Conservation (phyloP, 495 filamentous ascomycete species). For the Neurospora sp. region DNA sequence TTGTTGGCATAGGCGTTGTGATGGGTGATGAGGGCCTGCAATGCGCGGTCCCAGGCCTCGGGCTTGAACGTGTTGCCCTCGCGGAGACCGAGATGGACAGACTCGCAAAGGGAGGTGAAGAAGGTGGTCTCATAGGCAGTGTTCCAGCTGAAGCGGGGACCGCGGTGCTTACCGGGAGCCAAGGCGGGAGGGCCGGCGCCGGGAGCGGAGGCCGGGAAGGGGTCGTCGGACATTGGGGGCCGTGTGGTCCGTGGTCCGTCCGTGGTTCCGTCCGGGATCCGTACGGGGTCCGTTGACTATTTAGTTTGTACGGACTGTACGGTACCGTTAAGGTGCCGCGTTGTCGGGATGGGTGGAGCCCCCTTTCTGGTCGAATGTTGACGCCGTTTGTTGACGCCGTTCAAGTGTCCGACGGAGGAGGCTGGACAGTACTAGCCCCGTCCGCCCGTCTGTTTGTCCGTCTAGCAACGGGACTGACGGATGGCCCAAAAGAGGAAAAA, state of each 20-base stretch:
- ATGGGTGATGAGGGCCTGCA: slow-evolving; percentile 32
- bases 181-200: slow-evolving; percentile 6
- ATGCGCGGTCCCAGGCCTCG: slow-evolving; percentile 41
- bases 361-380: neutral
- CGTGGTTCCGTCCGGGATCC: neutral
- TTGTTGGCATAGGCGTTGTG: slow-evolving; percentile 40
- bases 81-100: slow-evolving; percentile 35
- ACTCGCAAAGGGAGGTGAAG: slow-evolving; percentile 41
- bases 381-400: neutral
- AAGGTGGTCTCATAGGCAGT: slow-evolving; percentile 38
- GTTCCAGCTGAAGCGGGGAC: slow-evolving; percentile 43
- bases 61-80: slow-evolving; percentile 44
- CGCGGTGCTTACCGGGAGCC: slow-evolving; percentile 29
- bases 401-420: neutral
- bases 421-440: neutral
- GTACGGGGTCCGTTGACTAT: neutral
- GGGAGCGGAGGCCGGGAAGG: slow-evolving; percentile 14
- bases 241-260: neutral
- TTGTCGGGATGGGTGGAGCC: neutral
- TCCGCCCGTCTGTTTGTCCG: neutral
- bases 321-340: neutral
- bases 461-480: neutral
- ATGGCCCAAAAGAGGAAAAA: too few relatives aligned
- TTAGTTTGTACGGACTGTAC: neutral
- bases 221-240: slow-evolving; percentile 26